phyloP scores from a whole-genome alignment of 768 basidiomycete species.

The Xanthoconium purpureum region DNA sequence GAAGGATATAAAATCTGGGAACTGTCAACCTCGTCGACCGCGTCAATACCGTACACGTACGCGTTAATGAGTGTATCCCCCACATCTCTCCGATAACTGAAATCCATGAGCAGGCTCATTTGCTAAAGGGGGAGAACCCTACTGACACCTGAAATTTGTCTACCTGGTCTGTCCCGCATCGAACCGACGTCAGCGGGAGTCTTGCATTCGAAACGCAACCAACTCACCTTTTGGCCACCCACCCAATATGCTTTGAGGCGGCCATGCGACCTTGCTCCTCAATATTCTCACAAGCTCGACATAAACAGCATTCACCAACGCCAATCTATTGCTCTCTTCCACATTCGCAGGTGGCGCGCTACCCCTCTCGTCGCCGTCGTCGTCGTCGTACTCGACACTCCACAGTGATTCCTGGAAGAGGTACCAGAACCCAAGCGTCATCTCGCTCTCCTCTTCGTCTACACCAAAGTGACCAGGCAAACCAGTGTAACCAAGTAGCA shows the following conservation, averaged over 20 bases:
- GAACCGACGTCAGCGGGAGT: constrained; percentile 7
- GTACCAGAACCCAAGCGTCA: constrained; percentile 88
- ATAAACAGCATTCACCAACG: constrained; percentile 72
- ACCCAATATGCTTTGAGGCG: constrained; percentile 39
- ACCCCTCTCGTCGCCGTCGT: constrained; percentile 31
- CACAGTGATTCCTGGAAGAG: constrained; percentile 85
- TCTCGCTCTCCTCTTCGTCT: constrained; percentile 87
- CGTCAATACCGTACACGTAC: constrained; percentile 40
- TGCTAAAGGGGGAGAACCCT: background rate
- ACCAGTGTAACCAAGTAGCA: constrained; percentile 73
- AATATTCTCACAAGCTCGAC: constrained; percentile 70
- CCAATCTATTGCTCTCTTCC: constrained; percentile 41
- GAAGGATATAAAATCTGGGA: constrained; percentile 79
- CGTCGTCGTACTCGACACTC: constrained; percentile 54
- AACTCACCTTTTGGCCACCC: constrained; percentile 69
- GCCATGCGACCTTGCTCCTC: constrained; percentile 74
- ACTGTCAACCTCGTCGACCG: constrained; percentile 6
- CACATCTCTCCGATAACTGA: constrained; percentile 78
- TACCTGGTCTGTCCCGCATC: constrained; percentile 56
- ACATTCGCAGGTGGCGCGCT: constrained; percentile 14
- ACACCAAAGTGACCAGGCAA: constrained; percentile 72
- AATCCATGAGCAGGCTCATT: constrained; percentile 3
- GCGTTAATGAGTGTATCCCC: constrained; percentile 88
- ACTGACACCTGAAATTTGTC: constrained; percentile 79
- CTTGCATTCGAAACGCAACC: background rate